These are phyloP conservation scores for Paecilomyces sp. DNA, from an alignment of 2,329 filamentous ascomycete genomes.

Conservation along the genomic window DNA sequence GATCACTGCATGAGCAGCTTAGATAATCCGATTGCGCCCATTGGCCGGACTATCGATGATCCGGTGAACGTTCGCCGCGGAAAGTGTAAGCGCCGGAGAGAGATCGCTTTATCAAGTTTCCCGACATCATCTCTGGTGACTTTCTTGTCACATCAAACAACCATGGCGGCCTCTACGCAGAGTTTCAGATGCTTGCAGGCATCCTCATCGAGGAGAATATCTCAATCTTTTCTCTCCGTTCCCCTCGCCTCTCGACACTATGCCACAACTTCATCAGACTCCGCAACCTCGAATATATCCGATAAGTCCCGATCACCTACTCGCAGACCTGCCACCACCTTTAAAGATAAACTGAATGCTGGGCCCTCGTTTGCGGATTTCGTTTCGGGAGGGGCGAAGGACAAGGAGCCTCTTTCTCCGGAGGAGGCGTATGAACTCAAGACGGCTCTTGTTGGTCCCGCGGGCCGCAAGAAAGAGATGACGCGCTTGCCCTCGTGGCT, in stretches of 20 bases:
- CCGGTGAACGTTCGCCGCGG: neutral
- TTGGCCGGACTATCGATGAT: conserved; percentile 1
- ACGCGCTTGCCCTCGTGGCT: conserved; percentile 85
- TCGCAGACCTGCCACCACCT: conserved; percentile 48
- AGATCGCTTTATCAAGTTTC: neutral
- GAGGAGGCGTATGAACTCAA: conserved; percentile 53
- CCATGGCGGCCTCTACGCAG: conserved; percentile 26
- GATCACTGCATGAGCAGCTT: neutral
- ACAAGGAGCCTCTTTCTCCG: conserved; percentile 35
- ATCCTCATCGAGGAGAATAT: conserved; percentile 13
- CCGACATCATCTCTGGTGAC: neutral
- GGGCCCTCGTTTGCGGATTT: conserved; percentile 61
- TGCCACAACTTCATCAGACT: conserved; percentile 29
- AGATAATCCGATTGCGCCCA: neutral
- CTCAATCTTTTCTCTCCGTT: conserved; percentile 10
- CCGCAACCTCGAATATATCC: conserved; percentile 23
- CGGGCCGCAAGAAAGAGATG: conserved; percentile 57
- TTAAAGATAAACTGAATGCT: conserved; percentile 56
- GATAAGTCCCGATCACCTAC: conserved; percentile 37
- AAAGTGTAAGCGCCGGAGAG: neutral
- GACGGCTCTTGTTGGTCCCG: conserved; percentile 54
- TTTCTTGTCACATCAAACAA: conserved; percentile 4
- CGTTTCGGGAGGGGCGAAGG: conserved; percentile 37
- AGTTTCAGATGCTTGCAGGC: conserved; percentile 24
- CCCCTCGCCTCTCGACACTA: conserved; percentile 23